Conservation (phyloP, 2,329 filamentous ascomycete species). For the Cordyceps pruinosa region DNA sequence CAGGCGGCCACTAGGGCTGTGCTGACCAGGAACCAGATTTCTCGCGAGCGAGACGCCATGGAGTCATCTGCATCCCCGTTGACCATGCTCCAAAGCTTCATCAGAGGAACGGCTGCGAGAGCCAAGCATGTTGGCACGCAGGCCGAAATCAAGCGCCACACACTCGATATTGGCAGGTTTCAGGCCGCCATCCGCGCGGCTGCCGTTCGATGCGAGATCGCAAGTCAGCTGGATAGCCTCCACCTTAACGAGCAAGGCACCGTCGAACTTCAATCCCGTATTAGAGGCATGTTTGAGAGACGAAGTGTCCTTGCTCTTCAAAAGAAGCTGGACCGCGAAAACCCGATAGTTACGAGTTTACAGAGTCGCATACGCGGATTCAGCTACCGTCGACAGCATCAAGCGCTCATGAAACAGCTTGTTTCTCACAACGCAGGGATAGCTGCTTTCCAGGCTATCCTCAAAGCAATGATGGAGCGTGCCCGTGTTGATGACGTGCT, state of each 20-base stretch:
- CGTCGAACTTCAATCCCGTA: conserved; percentile 48
- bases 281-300: conserved; percentile 56
- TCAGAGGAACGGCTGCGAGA: conserved; percentile 44
- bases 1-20: conserved; percentile 62
- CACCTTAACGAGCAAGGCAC: conserved; percentile 39
- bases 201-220: conserved; percentile 45
- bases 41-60: conserved; percentile 44
- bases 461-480: conserved; percentile 73
- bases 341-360: conserved; percentile 49
- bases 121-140: conserved; percentile 37
- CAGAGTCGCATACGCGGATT: conserved; percentile 64
- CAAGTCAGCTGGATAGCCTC: conserved; percentile 41
- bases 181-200: conserved; percentile 48
- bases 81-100: conserved; percentile 35
- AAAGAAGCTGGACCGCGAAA: conserved; percentile 51
- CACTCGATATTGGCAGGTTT: conserved; percentile 37
- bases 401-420: conserved; percentile 61
- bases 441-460: conserved; percentile 64
- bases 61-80: conserved; percentile 42
- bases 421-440: conserved; percentile 61
- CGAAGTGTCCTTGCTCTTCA: conserved; percentile 41
- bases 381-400: conserved; percentile 53
- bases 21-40: conserved; percentile 49
- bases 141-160: conserved; percentile 40
- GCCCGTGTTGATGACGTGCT: conserved; percentile 67